A percentile compares a stretch with the other conserved stretches of the same genome.
Conservation (phyloP, 805 yeast species). For the Wickerhamiella kurtzmanii region DNA sequence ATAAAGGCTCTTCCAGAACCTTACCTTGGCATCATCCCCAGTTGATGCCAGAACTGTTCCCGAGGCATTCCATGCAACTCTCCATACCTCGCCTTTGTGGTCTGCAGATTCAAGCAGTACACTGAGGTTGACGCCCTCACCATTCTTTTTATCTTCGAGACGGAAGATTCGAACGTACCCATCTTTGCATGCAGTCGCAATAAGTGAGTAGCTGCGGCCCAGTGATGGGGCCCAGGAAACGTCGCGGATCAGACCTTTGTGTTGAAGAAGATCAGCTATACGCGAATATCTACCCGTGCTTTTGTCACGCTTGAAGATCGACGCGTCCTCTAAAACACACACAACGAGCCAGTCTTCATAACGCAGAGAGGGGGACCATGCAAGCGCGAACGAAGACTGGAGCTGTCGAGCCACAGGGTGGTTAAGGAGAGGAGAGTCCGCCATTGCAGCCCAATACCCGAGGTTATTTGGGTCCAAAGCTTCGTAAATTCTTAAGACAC, state of each 20-base stretch:
- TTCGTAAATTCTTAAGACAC: slow-evolving; percentile 71
- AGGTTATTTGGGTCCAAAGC: slow-evolving; percentile 83
- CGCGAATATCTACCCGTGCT: slow-evolving; percentile 30
- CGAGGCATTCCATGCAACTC: slow-evolving; percentile 87
- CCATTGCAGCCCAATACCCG: slow-evolving; percentile 63
- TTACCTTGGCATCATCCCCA: slow-evolving; percentile 86
- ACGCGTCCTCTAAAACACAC: slow-evolving; percentile 77
- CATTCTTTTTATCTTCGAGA: background rate
- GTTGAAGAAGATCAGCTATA: slow-evolving; percentile 64
- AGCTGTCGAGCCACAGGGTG: slow-evolving; percentile 66
- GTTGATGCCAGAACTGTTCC: slow-evolving; percentile 87
- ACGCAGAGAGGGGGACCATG: slow-evolving; percentile 85
- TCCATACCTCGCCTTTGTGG: slow-evolving; percentile 87
- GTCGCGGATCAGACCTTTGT: slow-evolving; percentile 71
- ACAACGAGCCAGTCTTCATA: slow-evolving; percentile 69
- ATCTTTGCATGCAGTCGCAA: slow-evolving; percentile 94
- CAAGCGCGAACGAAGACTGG: slow-evolving; percentile 72
- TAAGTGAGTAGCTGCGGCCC: slow-evolving; percentile 75
- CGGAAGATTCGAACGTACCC: slow-evolving; percentile 77
- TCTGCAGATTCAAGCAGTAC: slow-evolving; percentile 55
- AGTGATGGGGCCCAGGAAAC: slow-evolving; percentile 95
- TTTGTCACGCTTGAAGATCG: slow-evolving; percentile 46
- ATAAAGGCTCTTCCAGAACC: slow-evolving; percentile 85
- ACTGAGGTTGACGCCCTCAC: slow-evolving; percentile 32
- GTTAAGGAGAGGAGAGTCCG: slow-evolving; percentile 47